Evolutionary conservation across 352 stramenopile genomes (phyloP), one percentile per base, ranked within the genome.

Genomic region (Pythium pectinolyticum): DNA sequence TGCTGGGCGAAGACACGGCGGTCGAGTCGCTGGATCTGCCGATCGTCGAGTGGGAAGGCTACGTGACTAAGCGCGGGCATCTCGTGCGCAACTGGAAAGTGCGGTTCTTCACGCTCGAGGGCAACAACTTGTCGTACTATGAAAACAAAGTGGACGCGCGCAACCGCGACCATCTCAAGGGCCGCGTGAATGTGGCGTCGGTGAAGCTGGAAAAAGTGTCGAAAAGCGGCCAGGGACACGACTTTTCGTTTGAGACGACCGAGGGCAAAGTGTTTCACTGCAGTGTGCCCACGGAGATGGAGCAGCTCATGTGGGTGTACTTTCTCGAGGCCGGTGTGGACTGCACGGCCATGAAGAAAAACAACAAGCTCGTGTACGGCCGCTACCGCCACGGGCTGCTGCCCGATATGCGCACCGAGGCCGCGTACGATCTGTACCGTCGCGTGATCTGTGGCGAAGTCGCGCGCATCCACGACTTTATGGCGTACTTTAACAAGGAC

Each of bases 401-500:
- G 67, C 84, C 82, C 0, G 81, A 92, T 55, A 92, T 91, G 81
- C 74, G 80, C 63, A 92, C 84, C 22, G 73, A 90, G 27, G 82
- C 84, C 47, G 82, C 76, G 14, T 95, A 94, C 58, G 84, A 92
- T n/a, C 24, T 90, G 19, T 93, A 85, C 61, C 75, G 75, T 4
- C 84, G 82, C 19, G 72, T 92, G 60, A 57, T 93, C 41, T 63
- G 72, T 27, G 83, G 80, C 32, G 82, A 95, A 22, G 49, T 78
- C 15, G 41, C 54, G 14, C 47, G 79, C 15, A 61, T 90, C 50
- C 84, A 71, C 27, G 85, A 95, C 34, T 68, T 94, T 41, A 56
- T 94, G 56, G 73, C 87, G 24, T 95, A 92, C 50, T 95, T 95
- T 56, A 95, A 94, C 73, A 95, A 95, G 74, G 87, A 96, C 37